A percentile compares a stretch with the other conserved stretches of the same genome.
Evolutionary conservation across 306 rosid genomes (phyloP).

Genomic region (Mucuna pruriens): DNA sequence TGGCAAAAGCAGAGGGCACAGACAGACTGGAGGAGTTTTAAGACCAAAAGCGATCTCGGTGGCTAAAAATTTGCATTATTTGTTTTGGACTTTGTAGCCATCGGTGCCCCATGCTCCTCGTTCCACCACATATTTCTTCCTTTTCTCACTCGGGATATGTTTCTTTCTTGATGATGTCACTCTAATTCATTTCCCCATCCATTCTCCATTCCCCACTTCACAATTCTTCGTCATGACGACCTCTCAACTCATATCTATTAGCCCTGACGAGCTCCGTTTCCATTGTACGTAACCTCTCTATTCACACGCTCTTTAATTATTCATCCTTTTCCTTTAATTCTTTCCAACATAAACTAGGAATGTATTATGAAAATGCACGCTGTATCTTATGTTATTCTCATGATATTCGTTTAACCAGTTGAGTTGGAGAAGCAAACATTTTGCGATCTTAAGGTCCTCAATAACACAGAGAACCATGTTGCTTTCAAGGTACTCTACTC

Average conservation of each 20-base stretch:
- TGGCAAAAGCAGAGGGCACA: background rate
- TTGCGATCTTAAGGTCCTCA: conserved; percentile 83
- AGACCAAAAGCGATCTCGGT: conserved; percentile 34
- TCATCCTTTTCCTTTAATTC: background rate
- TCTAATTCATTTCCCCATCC: background rate
- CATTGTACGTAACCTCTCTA: conserved; percentile 47
- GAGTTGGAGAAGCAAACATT: conserved; percentile 88
- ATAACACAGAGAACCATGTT: conserved; percentile 75
- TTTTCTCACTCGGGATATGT: background rate
- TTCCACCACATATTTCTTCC: conserved; percentile 43
- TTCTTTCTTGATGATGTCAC: background rate
- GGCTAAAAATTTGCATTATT: conserved; percentile 40
- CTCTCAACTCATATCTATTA: conserved; percentile 60
- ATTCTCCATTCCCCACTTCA: no score
- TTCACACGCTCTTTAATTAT: background rate
- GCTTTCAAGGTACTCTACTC: conserved; percentile 86
- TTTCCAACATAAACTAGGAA: no score
- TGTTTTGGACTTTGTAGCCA: conserved; percentile 39
- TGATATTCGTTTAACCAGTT: conserved; percentile 61
- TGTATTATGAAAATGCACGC: background rate
- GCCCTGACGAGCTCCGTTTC: conserved; percentile 85
- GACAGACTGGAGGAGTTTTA: background rate
- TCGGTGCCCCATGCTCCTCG: conserved; percentile 53
- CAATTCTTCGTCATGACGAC: conserved; percentile 56
- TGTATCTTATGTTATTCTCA: background rate